phyloP scores from a whole-genome alignment of 768 basidiomycete genomes.

The Gymnopilus dilepis region DNA sequence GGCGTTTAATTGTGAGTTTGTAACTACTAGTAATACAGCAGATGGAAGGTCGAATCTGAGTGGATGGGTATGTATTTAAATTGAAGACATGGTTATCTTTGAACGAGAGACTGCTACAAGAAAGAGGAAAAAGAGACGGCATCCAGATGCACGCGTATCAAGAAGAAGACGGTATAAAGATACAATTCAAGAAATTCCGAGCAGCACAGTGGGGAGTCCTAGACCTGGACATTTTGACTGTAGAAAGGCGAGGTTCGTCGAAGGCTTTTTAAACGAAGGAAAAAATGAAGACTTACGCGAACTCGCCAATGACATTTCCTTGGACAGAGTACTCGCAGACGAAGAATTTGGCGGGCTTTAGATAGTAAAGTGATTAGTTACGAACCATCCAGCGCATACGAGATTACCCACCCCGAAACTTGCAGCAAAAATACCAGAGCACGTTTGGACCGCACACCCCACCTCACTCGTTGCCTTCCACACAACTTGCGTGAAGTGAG shows the following conservation, averaged over 20 bases:
- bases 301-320: constrained; percentile 69
- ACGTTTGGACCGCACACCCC: constrained; percentile 64
- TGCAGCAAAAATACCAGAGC: constrained; percentile 62
- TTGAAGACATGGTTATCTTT: background rate
- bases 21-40: background rate
- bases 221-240: constrained; percentile 54
- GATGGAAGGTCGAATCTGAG: background rate
- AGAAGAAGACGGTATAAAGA: background rate
- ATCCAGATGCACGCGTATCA: constrained; percentile 11
- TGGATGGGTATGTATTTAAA: constrained; percentile 1
- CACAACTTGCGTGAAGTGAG: constrained; percentile 80
- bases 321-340: constrained; percentile 73
- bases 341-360: constrained; percentile 58
- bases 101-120: constrained; percentile 7
- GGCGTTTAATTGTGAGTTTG: no score
- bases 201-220: constrained; percentile 16
- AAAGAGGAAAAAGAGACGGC: constrained; percentile 5
- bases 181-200: constrained; percentile 12
- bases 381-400: no score
- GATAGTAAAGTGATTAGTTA: no score
- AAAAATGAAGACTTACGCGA: constrained; percentile 49
- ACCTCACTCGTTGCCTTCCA: constrained; percentile 72
- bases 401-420: constrained; percentile 54
- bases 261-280: background rate
- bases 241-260: constrained; percentile 1